These are phyloP conservation scores for Phytophthora hybrid DNA, from an alignment of 352 stramenopile species.

Conservation along the genomic window DNA sequence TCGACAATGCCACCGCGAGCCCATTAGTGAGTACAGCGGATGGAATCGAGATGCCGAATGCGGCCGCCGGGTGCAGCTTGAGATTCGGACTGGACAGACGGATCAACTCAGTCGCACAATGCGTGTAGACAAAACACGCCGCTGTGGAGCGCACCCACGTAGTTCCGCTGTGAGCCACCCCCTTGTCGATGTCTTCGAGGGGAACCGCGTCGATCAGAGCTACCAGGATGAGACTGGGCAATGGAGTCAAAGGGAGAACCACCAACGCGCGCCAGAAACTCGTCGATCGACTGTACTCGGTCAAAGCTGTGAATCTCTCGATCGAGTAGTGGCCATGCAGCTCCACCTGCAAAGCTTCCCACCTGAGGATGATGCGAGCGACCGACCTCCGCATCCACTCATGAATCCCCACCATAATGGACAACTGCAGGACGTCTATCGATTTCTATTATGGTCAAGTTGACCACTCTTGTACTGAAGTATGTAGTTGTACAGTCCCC, in stretches of 20 bases:
- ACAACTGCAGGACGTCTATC: too few species aligned
- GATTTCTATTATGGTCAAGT: too few species aligned
- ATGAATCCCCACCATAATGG: not conserved
- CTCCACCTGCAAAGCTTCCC: conserved; percentile 35
- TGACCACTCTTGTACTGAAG: too few species aligned
- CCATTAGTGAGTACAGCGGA: conserved; percentile 10
- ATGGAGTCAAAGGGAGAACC: conserved; percentile 14
- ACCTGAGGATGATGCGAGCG: conserved; percentile 24
- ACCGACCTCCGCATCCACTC: conserved; percentile 5
- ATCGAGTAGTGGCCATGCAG: conserved; percentile 29
- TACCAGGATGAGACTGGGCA: conserved; percentile 24
- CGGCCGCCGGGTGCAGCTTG: conserved; percentile 2
- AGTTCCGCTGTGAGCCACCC: conserved; percentile 10
- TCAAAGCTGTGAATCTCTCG: conserved; percentile 20
- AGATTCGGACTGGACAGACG: conserved; percentile 33
- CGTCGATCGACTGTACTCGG: conserved; percentile 19
- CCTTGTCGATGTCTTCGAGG: conserved; percentile 13
- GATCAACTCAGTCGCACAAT: conserved; percentile 30
- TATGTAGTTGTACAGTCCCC: too few species aligned
- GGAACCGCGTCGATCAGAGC: conserved; percentile 26
- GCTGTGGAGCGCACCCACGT: conserved; percentile 17
- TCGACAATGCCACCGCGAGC: conserved; percentile 6
- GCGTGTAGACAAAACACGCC: conserved; percentile 31
- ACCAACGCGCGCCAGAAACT: conserved; percentile 5
- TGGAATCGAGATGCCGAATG: conserved; percentile 22